Conservation (phyloP, 2,329 filamentous ascomycete genomes). For the Sclerotinia borealis region DNA sequence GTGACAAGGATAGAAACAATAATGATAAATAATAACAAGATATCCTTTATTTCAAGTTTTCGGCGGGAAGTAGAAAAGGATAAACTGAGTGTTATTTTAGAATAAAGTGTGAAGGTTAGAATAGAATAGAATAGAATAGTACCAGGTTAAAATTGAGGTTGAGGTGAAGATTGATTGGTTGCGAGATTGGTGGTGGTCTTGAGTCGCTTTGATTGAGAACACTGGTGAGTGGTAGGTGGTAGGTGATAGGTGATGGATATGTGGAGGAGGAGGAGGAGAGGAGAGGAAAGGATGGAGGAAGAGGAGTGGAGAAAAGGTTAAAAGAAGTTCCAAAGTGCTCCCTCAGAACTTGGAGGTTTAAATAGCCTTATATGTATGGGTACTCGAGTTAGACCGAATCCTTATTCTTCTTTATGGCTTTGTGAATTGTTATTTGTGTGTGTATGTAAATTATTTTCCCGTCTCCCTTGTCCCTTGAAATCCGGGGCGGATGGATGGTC, state of each 20-base stretch:
- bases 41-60: not conserved
- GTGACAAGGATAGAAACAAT: not conserved
- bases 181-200: not conserved
- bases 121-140: not conserved
- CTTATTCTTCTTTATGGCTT: not conserved
- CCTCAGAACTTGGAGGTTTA: not conserved
- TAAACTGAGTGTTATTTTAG: not conserved
- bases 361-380: no score
- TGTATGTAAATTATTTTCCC: not conserved
- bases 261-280: not conserved
- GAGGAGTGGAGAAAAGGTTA: not conserved
- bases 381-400: not conserved
- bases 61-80: not conserved
- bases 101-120: not conserved
- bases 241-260: not conserved
- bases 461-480: not conserved
- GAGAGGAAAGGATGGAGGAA: not conserved
- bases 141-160: not conserved
- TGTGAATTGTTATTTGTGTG: not conserved
- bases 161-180: not conserved
- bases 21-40: not conserved
- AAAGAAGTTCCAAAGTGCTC: not conserved
- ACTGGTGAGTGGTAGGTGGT: not conserved
- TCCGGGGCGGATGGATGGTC: not conserved
- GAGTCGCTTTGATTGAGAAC: not conserved